A percentile compares a stretch with the other conserved stretches of the same genome.
Conservation (phyloP, 768 basidiomycete genomes). For the Suillus alpinus region DNA sequence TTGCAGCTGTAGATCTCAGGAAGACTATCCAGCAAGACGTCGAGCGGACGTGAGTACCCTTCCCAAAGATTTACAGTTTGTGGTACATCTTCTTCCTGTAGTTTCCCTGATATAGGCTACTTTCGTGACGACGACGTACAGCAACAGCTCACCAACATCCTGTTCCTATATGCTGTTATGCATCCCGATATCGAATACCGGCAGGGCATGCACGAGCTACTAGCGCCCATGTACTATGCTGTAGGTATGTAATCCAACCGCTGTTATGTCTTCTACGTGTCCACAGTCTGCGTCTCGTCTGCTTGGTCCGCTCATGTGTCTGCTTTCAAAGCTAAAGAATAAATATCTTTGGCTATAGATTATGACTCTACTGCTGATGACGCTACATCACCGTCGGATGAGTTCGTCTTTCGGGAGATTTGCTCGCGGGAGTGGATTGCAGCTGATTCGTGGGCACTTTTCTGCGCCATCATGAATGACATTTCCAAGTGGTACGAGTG, state of each 20-base stretch:
- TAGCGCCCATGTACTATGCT: conserved; percentile 84
- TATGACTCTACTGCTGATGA: conserved; percentile 66
- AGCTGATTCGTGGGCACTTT: conserved; percentile 87
- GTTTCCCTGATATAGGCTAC: conserved; percentile 95
- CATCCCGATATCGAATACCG: conserved; percentile 88
- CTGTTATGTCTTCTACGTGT: conserved; percentile 3
- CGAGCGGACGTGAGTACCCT: conserved; percentile 76
- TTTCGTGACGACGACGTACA: conserved; percentile 79
- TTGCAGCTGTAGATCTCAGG: conserved; percentile 81
- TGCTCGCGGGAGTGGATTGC: conserved; percentile 70
- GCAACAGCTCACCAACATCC: conserved; percentile 75
- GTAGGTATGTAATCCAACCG: conserved; percentile 23
- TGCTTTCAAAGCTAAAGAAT: conserved; percentile 24
- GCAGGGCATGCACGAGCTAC: conserved; percentile 98
- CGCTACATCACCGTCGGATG: conserved; percentile 25
- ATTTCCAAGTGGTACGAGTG: conserved; percentile 81
- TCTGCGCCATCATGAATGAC: conserved; percentile 73
- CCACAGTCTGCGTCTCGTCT: conserved; percentile 5
- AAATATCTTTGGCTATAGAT: conserved; percentile 45
- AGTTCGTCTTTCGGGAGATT: conserved; percentile 49
- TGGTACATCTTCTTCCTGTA: conserved; percentile 29
- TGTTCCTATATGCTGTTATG: conserved; percentile 80
- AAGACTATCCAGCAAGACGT: conserved; percentile 93
- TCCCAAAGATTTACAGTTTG: background rate
- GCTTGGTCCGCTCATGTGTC: conserved; percentile 15